Base-by-base conservation (phyloP, 2,329 filamentous ascomycete species). In the Cryoendolithus antarcticus region DNA sequence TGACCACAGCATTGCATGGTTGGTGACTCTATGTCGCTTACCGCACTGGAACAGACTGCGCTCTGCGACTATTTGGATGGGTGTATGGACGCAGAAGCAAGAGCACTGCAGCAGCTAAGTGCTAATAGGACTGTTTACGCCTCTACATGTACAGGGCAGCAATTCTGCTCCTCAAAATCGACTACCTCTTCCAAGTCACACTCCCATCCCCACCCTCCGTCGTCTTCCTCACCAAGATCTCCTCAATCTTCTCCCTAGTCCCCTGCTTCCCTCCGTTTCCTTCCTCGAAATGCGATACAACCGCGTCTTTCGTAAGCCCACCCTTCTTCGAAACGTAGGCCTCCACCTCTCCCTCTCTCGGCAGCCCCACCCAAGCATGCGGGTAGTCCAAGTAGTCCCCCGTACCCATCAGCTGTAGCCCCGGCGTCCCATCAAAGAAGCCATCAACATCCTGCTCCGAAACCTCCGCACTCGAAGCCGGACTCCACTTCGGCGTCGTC, bases 401-500 rank as follows among this genome's bases (percentile, higher is more conserved):
- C 3, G 31, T 49, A 42, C 68, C 77, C 42, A 88, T 66, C 38
- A 94, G 67, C 34, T 67, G 48, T 33, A 95, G 63, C 9, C 62
- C 53, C 10, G 69, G 61, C 30, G 63, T 57, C 15, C 70, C 62
- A 31, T 64, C 50, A 62, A 94, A 89, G 65, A 94, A 95, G 1
- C 68, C 65, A 37, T 79, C 68, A 5, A 89, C 70, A 12, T 73
- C 67, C 34, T 67, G 57, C 10, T 68, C 55, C 2, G 61, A 60
- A 39, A 93, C 74, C 30, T 81, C 77, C n/a, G 75, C 70, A 2
- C 96, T 69, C 6, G 72, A 75, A 33, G 73, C 70, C 3, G 86
- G 88, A 47, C 80, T 62, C 91, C 91, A 98, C 45, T 71, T 66
- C 1, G 88, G 83, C 13, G 69, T 68, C 47, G 67, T 67, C 37